Conservation (phyloP, 306 rosid species). For the Lathyrus sativus region DNA sequence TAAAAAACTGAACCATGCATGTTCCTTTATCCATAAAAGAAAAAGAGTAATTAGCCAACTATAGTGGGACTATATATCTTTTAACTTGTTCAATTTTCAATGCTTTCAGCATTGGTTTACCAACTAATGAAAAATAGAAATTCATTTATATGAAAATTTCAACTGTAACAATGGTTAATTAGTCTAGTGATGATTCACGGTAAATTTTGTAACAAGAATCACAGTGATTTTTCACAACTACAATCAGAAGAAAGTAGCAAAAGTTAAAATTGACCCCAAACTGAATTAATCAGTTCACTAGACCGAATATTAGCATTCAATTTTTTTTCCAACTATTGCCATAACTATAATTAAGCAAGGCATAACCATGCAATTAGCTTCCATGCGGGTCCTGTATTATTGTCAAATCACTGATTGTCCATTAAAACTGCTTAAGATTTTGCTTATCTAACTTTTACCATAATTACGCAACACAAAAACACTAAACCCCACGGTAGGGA, state of each 20-base stretch:
- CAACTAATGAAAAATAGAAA: too few species aligned
- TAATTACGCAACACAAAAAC: constrained; percentile 41
- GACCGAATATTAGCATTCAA: too few species aligned
- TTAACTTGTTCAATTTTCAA: not conserved
- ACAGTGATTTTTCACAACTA: too few species aligned
- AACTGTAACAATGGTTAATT: too few species aligned
- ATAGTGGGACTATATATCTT: not conserved
- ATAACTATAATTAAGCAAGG: not conserved
- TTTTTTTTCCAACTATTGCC: too few species aligned
- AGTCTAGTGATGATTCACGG: too few species aligned
- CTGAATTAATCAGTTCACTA: too few species aligned
- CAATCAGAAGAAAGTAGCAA: too few species aligned
- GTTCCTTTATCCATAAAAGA: not conserved
- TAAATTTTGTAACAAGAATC: too few species aligned
- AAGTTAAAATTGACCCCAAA: too few species aligned
- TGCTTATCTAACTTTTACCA: constrained; percentile 46
- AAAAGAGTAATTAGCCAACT: not conserved
- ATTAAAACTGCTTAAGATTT: constrained; percentile 31
- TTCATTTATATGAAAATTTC: too few species aligned
- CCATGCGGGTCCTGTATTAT: not conserved
- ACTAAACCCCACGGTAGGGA: constrained; percentile 41
- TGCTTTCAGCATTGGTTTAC: not conserved
- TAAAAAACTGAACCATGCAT: not conserved
- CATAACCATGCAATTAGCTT: not conserved
- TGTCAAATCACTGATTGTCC: constrained; percentile 31